Conservation (phyloP, 2,329 filamentous ascomycete genomes). For the Chaetomium sp. region DNA sequence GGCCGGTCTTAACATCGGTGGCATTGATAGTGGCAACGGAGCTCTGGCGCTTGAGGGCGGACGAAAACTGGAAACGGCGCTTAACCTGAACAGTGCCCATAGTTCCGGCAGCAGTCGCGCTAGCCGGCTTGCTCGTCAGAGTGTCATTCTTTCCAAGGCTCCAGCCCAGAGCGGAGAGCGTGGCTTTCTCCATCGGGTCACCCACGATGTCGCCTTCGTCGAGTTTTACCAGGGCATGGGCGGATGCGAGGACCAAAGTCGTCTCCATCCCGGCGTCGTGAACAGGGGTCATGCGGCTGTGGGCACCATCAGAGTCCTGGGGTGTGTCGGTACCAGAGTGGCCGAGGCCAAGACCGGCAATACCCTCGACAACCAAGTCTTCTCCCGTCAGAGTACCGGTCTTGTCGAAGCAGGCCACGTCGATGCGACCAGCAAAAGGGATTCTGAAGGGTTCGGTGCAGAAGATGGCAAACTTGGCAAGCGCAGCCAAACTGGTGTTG, state of each 20-base stretch:
- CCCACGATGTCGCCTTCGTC: constrained; percentile 97
- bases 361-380: constrained; percentile 94
- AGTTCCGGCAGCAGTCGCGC: constrained; percentile 51
- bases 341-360: constrained; percentile 82
- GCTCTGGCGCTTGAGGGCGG: constrained; percentile 91
- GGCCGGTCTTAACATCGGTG: constrained; percentile 70
- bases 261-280: constrained; percentile 75
- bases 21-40: constrained; percentile 83
- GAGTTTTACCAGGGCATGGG: constrained; percentile 91
- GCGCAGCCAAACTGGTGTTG: constrained; percentile 91
- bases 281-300: constrained; percentile 75
- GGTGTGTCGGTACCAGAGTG: constrained; percentile 65
- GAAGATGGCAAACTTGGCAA: constrained; percentile 96
- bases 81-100: constrained; percentile 88
- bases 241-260: constrained; percentile 89
- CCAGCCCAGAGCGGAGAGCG: constrained; percentile 87
- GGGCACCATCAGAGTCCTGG: constrained; percentile 76
- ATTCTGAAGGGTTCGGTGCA: constrained; percentile 99
- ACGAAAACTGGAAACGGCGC: constrained; percentile 97
- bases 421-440: constrained; percentile 91
- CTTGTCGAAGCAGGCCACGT: constrained; percentile 98
- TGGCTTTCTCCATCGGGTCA: constrained; percentile 99
- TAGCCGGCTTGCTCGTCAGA: constrained; percentile 66
- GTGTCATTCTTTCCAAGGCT: constrained; percentile 86
- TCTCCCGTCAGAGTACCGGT: constrained; percentile 96